Base-by-base conservation (phyloP, 108 stramenopile species). In the Skeletonema tropicum region DNA sequence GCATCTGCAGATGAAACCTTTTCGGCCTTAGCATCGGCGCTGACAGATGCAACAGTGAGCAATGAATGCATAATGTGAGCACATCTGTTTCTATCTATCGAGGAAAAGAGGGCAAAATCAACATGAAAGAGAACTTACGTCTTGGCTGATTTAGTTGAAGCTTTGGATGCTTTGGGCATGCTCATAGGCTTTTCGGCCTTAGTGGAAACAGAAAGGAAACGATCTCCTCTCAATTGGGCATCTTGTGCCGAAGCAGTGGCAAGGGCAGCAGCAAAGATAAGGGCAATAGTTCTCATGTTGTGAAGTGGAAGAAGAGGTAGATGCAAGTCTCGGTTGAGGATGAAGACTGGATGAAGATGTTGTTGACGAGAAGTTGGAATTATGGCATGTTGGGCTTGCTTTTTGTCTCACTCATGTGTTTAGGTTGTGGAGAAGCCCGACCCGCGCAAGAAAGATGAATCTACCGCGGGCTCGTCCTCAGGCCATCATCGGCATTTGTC, bases 11-110 rank as follows among this genome's bases (percentile, higher is more conserved):
- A 55, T 21, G 52, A 55, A 5, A 23, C 23, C 23, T 55, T 55
- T 23, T 55, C 52, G 9, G 52, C 52, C 52, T 55, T 55, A 10
- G 52, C 52, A 55, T 55, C 52, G 52, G 21, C 52, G 52, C 52
- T 55, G 52, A 45, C 0, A n/a, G 52, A 55, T 55, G 52, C 11
- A 8, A 55, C 23, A 55, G 52, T 25, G 52, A 55, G 23, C 2
- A 23, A 23, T 52, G 52, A 23, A 55, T 10, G 19, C 2, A 23
- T 23, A 1, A 23, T 55, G 23, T 55, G 52, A 23, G 52, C 23
- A 25, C 23, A 23, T 23, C 17, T 45, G 42, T 45, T 39, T 39
- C 38, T 12, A 35, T 42, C 6, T 42, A 45, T n/a, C 41, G 3
- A 42, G 13, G 13, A 45, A 15, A 3, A 45, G 15, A 45, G 5